Evolutionary conservation across 2,329 filamentous ascomycete species (phyloP), one percentile per base, ranked within the genome.

Genomic region (Pestalotiopsis sp.): DNA sequence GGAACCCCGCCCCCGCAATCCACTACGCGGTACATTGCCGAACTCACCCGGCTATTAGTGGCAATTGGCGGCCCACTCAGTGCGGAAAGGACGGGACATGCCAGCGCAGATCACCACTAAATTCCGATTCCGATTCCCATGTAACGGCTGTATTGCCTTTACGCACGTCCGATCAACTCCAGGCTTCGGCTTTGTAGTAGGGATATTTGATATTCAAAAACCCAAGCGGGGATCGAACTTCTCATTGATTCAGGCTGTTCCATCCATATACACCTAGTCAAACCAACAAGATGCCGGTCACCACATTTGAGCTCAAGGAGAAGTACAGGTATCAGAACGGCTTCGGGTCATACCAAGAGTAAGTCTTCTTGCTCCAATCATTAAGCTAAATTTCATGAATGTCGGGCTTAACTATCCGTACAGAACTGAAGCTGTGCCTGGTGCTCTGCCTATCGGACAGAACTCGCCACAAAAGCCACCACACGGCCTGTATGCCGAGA

Each of bases 381-480:
- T 25, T 12, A 4, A n/a, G 4, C 45, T 11, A 52, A 17, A 11
- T 17, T 14, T 12, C 31, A n/a, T 2, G n/a, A 17, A 41, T n/a
- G 5, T 41, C 14, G 17, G 7, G 7, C 17, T 63, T n/a, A 23
- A 2, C 7, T 20, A 52, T 14, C 4, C 57, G 23, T 31, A 38
- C 13, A 91, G 88, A 75, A 85, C 88, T 64, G 91, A 93, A 82
- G 90, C 90, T 25, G 81, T 93, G 70, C 82, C 87, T 39, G 90
- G 89, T 39, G 90, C 91, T 27, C 81, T 93, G 12, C 91, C 91
- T 3, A 77, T 92, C 68, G 91, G 85, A 36, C 84, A 88, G 49
- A 93, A 93, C 81, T 92, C 90, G 4, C 91, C 91, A 0, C 91
- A 93, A 77, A 91, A 92, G 75, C 88, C 87, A 6, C 86, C 90